These are phyloP conservation scores for Salix caprea DNA, from an alignment of 345 rosid species.

Conservation along the genomic window DNA sequence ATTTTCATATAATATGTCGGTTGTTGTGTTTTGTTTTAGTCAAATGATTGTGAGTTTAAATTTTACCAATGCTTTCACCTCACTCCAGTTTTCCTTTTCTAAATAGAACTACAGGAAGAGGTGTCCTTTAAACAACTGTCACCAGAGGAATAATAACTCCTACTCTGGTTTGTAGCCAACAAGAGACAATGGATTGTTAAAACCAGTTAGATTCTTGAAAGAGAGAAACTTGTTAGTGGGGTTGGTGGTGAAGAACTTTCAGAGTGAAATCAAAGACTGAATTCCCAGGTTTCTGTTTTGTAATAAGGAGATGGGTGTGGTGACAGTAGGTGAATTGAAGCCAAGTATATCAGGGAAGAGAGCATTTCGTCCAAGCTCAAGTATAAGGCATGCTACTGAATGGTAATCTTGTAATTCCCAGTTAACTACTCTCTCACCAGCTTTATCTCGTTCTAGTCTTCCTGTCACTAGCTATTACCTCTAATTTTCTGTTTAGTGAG, in stretches of 20 bases:
- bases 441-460: not conserved
- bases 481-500: not conserved
- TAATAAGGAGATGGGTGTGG: slow-evolving; percentile 61
- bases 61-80: slow-evolving; percentile 27
- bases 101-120: not conserved
- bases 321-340: slow-evolving; percentile 69
- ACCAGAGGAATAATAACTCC: slow-evolving; percentile 8
- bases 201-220: slow-evolving; percentile 22
- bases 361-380: slow-evolving; percentile 81
- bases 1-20: no score
- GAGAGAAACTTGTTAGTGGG: slow-evolving; percentile 15
- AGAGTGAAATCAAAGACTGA: slow-evolving; percentile 5
- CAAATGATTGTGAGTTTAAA: not conserved
- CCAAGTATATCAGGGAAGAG: slow-evolving; percentile 85
- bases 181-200: slow-evolving; percentile 13
- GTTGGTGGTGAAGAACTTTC: slow-evolving; percentile 13
- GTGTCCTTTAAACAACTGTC: slow-evolving; percentile 14
- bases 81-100: slow-evolving; percentile 23
- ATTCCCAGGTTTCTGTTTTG: slow-evolving; percentile 1
- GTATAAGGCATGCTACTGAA: slow-evolving; percentile 90
- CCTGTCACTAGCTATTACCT: not conserved
- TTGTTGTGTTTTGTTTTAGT: not conserved
- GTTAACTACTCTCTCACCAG: not conserved
- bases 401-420: slow-evolving; percentile 47
- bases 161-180: not conserved